phyloP scores from a whole-genome alignment of 441 rosid genomes.

The Erysimum cheiri region DNA sequence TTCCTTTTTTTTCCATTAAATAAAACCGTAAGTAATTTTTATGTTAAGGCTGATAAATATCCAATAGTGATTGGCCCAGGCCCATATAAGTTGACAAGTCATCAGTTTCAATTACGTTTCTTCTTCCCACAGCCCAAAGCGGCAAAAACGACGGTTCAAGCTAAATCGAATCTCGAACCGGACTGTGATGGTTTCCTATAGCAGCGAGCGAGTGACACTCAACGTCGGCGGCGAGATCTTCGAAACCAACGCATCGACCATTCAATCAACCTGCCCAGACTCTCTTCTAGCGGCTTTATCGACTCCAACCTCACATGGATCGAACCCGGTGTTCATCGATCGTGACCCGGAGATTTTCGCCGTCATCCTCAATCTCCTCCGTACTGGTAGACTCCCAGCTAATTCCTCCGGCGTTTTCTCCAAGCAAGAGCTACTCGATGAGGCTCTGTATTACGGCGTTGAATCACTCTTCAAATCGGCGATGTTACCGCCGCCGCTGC shows the following conservation, averaged over 20 bases:
- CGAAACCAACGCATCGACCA: conserved; percentile 74
- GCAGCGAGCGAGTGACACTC: conserved; percentile 61
- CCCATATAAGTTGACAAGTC: conserved; percentile 17
- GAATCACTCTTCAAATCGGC: conserved; percentile 71
- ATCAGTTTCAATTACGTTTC: conserved; percentile 15
- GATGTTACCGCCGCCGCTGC: conserved; percentile 66
- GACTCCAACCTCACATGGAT: conserved; percentile 48
- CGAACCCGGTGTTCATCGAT: conserved; percentile 74
- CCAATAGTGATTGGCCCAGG: conserved; percentile 1
- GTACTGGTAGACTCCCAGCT: conserved; percentile 74
- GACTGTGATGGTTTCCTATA: conserved; percentile 28
- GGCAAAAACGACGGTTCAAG: conserved; percentile 3
- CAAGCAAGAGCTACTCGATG: conserved; percentile 84
- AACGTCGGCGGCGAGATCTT: conserved; percentile 92
- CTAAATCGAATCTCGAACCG: conserved; percentile 18
- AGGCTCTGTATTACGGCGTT: conserved; percentile 84
- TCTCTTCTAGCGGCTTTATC: conserved; percentile 85
- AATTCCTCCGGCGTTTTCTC: conserved; percentile 62
- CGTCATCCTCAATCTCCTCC: conserved; percentile 80
- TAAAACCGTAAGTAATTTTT: background rate
- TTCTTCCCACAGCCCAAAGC: conserved; percentile 25
- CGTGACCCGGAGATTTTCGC: conserved; percentile 96
- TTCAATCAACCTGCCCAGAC: conserved; percentile 79
- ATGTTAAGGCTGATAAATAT: conserved; percentile 3
- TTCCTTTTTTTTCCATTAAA: background rate